Conservation (phyloP, 2,329 filamentous ascomycete genomes). For the Fusarium mundagurra region DNA sequence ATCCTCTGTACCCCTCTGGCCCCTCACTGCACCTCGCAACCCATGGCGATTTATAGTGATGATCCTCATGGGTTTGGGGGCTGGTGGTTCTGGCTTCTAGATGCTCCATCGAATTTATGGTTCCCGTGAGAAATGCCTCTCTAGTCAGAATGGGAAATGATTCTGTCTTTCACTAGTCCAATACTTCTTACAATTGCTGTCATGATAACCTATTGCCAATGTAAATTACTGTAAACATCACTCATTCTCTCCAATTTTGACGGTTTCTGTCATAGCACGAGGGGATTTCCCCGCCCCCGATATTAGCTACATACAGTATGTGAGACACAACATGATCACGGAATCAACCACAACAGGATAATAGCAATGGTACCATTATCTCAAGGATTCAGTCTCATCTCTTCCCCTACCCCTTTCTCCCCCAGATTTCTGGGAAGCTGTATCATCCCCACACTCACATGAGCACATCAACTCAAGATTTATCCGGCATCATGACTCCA, state of each 20-base stretch:
- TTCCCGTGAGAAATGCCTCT: not conserved
- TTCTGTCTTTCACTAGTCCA: not conserved
- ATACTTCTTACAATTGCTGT: not conserved
- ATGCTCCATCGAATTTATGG: not conserved
- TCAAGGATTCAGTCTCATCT: not conserved
- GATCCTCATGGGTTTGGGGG: constrained; percentile 28
- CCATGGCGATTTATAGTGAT: not conserved
- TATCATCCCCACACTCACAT: constrained; percentile 21
- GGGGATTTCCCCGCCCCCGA: constrained; percentile 19
- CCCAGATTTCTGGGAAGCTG: constrained; percentile 11
- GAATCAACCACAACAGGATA: not conserved
- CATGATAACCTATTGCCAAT: constrained; percentile 4
- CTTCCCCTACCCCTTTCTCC: not conserved
- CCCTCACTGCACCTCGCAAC: constrained; percentile 6
- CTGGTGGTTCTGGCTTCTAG: constrained; percentile 1
- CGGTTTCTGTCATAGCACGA: not conserved
- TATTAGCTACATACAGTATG: not conserved
- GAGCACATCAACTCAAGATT: constrained; percentile 31
- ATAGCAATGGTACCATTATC: not conserved
- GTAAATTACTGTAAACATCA: not conserved
- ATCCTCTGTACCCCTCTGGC: not conserved
- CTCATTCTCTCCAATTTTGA: constrained; percentile 14
- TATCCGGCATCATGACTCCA: constrained; percentile 33
- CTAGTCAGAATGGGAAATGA: not conserved
- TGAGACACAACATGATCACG: not conserved